Conservation (phyloP, 495 filamentous ascomycete genomes). For the Aspergillus mulundensis region DNA sequence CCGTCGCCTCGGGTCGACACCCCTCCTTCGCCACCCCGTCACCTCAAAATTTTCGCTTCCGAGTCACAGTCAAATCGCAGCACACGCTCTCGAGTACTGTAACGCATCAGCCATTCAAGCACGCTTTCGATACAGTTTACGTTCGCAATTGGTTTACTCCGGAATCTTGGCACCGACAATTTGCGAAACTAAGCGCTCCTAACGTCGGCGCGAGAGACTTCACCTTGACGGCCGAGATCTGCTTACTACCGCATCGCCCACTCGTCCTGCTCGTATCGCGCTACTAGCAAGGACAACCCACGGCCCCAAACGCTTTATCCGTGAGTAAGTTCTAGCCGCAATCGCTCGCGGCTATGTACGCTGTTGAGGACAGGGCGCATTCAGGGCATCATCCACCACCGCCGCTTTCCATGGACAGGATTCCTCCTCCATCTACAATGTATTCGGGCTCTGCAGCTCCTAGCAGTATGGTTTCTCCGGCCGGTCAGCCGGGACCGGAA, state of each 20-base stretch:
- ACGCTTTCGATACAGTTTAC: too few relatives aligned
- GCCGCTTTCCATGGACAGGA: constrained; percentile 48
- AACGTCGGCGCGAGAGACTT: background rate
- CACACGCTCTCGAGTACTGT: background rate
- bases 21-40: constrained; percentile 19
- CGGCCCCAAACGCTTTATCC: background rate
- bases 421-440: constrained; percentile 37
- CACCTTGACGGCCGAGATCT: background rate
- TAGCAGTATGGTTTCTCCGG: constrained; percentile 24
- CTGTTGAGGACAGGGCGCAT: constrained; percentile 42
- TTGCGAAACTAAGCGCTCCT: background rate
- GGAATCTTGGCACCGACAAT: background rate
- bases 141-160: background rate
- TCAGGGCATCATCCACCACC: constrained; percentile 36
- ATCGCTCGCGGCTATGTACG: constrained; percentile 34
- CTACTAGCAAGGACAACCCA: background rate
- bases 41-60: constrained; percentile 7
- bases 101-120: background rate
- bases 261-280: background rate
- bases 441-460: constrained; percentile 34
- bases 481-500: constrained; percentile 36
- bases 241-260: background rate
- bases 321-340: constrained; percentile 6
- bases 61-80: background rate
- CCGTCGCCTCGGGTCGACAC: constrained; percentile 15